Base-by-base conservation (phyloP, 2,329 filamentous ascomycete genomes). In the Calonectria pauciramosa region DNA sequence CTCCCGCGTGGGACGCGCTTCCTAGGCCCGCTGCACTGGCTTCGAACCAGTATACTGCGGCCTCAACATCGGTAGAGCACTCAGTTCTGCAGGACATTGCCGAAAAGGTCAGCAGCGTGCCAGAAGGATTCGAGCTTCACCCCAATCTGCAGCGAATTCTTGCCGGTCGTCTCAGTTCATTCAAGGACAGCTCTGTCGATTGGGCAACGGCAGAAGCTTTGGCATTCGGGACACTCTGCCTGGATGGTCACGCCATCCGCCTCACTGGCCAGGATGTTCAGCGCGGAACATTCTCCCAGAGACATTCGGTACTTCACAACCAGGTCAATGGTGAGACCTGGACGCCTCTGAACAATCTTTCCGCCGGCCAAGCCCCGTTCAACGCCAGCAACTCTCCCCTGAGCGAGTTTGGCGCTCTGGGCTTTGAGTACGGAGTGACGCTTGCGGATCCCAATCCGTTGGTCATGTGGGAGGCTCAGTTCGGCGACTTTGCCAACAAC, bases 401-500 rank as follows among this genome's bases (percentile, higher is more conserved):
- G 80, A 91, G 90, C 82, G 89, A 92, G 85, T 91, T 90, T 72
- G 89, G 88, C 80, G 94, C 92, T 73, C 94, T 99, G 74, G 97
- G 97, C 68, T 99, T 99, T 85, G 97, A 99, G 87, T 99, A 99
- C 82, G 97, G 97, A 74, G 98, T 99, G 89, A 99, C 96, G 2
- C 89, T 99, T 71, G 97, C 96, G 30, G 98, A 97, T 38, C 97
- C 97, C 67, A 97, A 98, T 84, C 96, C 96, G 32, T 91, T 99
- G 30, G 96, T 99, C 80, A 97, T 99, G 92, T 99, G 97, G 97
- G 97, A 99, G 87, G 97, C 97, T 36, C 97, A 99, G 87, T 99
- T 99, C 82, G 97, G 97, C 89, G 97, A 99, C 87, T 99, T 99
- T 83, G 96, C 96, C 89, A 99, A 99, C 91, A 99, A 98, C 83